These are phyloP conservation scores for Naganishia vishniacii DNA, from an alignment of 768 basidiomycete genomes.

Conservation along the genomic window DNA sequence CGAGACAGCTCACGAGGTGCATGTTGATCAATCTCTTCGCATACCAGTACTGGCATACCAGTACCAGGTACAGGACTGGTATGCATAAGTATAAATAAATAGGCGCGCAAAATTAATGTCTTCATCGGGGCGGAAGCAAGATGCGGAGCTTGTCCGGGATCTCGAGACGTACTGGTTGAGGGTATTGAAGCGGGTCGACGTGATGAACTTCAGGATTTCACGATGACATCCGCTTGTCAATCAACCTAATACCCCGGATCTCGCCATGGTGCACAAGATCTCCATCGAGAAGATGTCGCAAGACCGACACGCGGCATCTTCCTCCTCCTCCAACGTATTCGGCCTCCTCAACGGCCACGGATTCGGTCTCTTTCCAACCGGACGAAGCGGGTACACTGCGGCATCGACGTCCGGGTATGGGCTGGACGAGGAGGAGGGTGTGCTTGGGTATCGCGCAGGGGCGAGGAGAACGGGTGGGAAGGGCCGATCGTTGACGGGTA, in stretches of 20 bases:
- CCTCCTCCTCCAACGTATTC: slow-evolving; percentile 6
- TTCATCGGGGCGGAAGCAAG: too few species aligned
- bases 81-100: too few species aligned
- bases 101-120: too few species aligned
- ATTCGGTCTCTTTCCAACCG: slow-evolving; percentile 11
- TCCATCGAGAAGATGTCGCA: slow-evolving; percentile 18
- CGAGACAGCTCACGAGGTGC: too few species aligned
- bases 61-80: too few species aligned
- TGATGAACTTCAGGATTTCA: too few species aligned
- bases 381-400: not conserved
- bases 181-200: too few species aligned
- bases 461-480: not conserved
- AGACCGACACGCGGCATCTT: not conserved
- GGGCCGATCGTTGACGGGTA: not conserved
- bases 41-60: too few species aligned
- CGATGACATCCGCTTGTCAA: too few species aligned
- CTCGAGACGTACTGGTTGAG: too few species aligned
- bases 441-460: not conserved
- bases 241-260: not conserved
- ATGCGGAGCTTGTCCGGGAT: too few species aligned
- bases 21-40: too few species aligned
- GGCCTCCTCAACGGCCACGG: slow-evolving; percentile 15
- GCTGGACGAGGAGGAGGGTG: slow-evolving; percentile 13
- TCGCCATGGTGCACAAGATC: slow-evolving; percentile 16
- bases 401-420: not conserved